Evolutionary conservation across 2,329 filamentous ascomycete species (phyloP), one percentile per base, ranked within the genome.

Genomic region (Zopfia rhizophila): DNA sequence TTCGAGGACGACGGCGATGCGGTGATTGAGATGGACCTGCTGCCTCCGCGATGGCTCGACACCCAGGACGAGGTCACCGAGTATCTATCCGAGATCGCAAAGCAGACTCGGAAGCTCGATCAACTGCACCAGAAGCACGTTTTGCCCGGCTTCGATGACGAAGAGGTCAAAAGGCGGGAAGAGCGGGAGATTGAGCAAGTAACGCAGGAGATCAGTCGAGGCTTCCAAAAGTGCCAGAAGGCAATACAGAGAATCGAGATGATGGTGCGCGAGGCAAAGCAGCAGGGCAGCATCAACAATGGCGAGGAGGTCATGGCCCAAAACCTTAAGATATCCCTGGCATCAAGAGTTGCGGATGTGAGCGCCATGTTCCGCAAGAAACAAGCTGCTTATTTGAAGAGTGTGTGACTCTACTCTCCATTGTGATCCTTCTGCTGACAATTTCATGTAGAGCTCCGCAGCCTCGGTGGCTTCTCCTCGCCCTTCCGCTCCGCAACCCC

Each of bases 71-170:
- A 97, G 69, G 91, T 99, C 50, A 87, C 88, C 21, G 91, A 97
- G 48, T 76, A 90, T 29, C 82, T 99, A 7, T 82, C 84, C 51
- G 85, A 89, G 46, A 90, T 97, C 56, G 88, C 90, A 39, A 86
- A 84, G 50, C 91, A 95, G 75, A 89, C 91, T 57, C 86, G 90
- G 61, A 86, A 86, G 61, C 82, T 99, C 22, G 94, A 97, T 66
- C 90, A 92, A 66, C 79, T 99, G 51, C 94, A 99, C 72, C 91
- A 96, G 74, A 97, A 97, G 71, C 94, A 99, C 74, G 89, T 99
- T 30, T 81, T 99, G 11, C 94, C 94, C 0, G 92, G 93, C 19
- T 99, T 99, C 74, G 91, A 97, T 66, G 94, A 99, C 63, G 93
- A 97, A 61, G 90, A 91, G 42, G 83, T 91, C 29, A 94, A 96